These are phyloP conservation scores for Xylariomycetidae sp. DNA, from an alignment of 2,329 filamentous ascomycete species.

Conservation along the genomic window DNA sequence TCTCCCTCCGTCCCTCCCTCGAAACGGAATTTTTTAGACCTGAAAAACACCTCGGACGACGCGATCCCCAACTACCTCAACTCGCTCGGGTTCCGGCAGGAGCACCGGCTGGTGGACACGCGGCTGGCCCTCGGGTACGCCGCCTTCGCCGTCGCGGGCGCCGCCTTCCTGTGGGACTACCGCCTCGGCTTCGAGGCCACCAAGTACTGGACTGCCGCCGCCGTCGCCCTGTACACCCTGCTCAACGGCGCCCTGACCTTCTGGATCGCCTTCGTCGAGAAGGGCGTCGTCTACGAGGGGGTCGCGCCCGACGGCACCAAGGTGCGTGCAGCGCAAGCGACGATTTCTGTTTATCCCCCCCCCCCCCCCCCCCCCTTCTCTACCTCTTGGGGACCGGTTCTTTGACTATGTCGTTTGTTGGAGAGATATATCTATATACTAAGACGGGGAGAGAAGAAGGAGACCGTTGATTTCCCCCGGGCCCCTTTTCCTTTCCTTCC, in stretches of 20 bases:
- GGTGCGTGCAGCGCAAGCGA: conserved; percentile 19
- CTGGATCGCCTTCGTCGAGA: conserved; percentile 84
- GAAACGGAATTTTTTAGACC: too few species aligned
- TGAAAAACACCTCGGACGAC: conserved; percentile 96
- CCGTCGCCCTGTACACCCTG: conserved; percentile 73
- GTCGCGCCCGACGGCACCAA: conserved; percentile 52
- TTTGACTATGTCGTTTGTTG: too few species aligned
- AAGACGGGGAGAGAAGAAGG: too few species aligned
- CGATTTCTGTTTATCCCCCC: neutral
- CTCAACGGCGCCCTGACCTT: conserved; percentile 73
- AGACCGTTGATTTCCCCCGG: too few species aligned
- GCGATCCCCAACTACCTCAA: conserved; percentile 91
- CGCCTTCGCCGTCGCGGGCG: conserved; percentile 74
- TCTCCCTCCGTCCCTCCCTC: too few species aligned
- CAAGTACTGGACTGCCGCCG: conserved; percentile 73
- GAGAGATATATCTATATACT: too few species aligned
- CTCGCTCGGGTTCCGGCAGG: conserved; percentile 77
- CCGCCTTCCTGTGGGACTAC: conserved; percentile 88
- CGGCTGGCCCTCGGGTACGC: conserved; percentile 79
- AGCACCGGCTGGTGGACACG: conserved; percentile 75
- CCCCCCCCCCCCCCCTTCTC: too few species aligned
- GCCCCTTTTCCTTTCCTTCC: too few species aligned
- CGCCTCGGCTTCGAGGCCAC: conserved; percentile 84
- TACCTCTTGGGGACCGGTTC: too few species aligned
- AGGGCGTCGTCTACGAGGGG: conserved; percentile 76